Evolutionary conservation across 169 alveolate species (phyloP), one percentile per base, ranked within the genome.

Genomic region (Cryptosporidium felis): DNA sequence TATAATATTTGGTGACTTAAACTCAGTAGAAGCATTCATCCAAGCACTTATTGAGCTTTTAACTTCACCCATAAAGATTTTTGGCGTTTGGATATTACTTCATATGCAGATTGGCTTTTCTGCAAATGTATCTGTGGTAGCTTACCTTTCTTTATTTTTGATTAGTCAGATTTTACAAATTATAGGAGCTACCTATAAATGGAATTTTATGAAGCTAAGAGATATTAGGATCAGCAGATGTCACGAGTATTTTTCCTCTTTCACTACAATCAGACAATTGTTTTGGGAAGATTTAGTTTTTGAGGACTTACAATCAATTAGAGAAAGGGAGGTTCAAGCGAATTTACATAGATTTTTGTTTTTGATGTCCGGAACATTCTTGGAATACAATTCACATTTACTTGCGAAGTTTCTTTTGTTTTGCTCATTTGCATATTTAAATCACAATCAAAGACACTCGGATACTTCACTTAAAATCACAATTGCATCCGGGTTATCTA

Each of bases 261-360:
- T 67, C 32, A 28, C 42, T 6, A 34, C 53, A 0, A 34, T 67
- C 14, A 62, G 82, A 32, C 46, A 49, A n/a, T 51, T 47, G 1
- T 67, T 67, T 28, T 67, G 82, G 82, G 66, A 67, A 9, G 65
- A 67, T 12, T n/a, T 67, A 4, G 51, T 67, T 1, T 67, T 49
- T 49, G 53, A 67, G 6, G 65, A 67, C 14, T 18, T 67, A 3
- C 46, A 49, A 65, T 32, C 49, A 4, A 26, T 28, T 5, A 67
- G 82, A 34, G 34, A 18, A 16, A 6, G 26, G 28, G 82, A 67
- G 23, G 34, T 67, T 4, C 12, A 32, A n/a, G 62, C 82, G 1
- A 67, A 67, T 16, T 16, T 67, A 10, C 46, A 16, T 4, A 28
- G 82, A 9, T 51, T 47, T 67, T 32, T 67, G 5, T 36, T 45